Evolutionary conservation across 768 basidiomycete species (phyloP), one percentile per base, ranked within the genome.

Genomic region (Suillus hirtellus): DNA sequence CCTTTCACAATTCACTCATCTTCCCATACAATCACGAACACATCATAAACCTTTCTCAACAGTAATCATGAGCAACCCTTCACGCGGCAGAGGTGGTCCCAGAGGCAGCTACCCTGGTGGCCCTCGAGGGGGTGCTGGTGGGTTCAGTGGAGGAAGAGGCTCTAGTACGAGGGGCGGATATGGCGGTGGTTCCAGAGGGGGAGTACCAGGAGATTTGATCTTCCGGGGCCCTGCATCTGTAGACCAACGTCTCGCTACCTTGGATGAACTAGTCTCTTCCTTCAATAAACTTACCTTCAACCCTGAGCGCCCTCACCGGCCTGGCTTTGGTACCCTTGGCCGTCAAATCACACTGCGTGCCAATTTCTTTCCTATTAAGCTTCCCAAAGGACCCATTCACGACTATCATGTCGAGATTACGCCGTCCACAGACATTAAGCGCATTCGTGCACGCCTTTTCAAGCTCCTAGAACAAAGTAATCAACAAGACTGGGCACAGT

Each of bases 331-430:
- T 19, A 78, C 73, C 1, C 64, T 68, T 8, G 84, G 84, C 11
- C 72, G 58, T 8, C 2, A 68, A 24, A 76, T 81, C 62, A 78
- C 75, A 31, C 69, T 86, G 8, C 80, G 85, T 1, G 72, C 83
- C 42, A 85, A 85, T 63, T 84, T 84, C 68, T 85, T 86, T 67
- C 64, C 83, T 0, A 68, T 84, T 61, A 74, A 69, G 27, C 74
- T 84, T 43, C 76, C 80, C 1, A 77, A 77, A 60, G 75, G 72
- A 0, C 66, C 75, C 21, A 62, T 85, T 4, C 77, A 77, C 60
- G 84, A 86, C 64, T 85, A 85, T 64, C 76, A 78, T 40, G 72
- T 83, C 62, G 67, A 72, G 0, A 68, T 82, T 8, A 58, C 69
- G 1, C 83, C 82, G 19, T 69, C 50, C n/a, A 75, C 73, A 0